Evolutionary conservation across 768 basidiomycete genomes (phyloP).

Genomic region (Agrocybe praecox): DNA sequence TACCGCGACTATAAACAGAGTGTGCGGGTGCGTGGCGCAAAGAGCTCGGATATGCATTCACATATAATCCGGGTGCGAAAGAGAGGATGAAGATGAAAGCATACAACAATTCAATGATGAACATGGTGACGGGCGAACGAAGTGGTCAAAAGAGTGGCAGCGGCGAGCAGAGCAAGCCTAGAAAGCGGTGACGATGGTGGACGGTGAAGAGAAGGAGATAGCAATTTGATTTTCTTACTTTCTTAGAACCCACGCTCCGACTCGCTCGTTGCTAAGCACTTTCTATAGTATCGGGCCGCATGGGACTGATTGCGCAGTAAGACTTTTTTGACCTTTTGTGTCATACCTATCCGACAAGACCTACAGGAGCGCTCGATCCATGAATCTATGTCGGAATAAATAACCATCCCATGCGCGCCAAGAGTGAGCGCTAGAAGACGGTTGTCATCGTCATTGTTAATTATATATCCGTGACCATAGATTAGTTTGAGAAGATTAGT

Average conservation of each 20-base stretch:
- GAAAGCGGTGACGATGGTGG: slow-evolving; percentile 12
- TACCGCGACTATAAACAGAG: slow-evolving; percentile 23
- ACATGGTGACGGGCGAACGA: slow-evolving; percentile 21
- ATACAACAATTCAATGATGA: slow-evolving; percentile 28
- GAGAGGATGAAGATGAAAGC: slow-evolving; percentile 22
- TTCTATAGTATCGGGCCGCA: slow-evolving; percentile 5
- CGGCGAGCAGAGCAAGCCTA: slow-evolving; percentile 34
- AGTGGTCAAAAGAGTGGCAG: slow-evolving; percentile 34
- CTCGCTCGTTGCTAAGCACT: slow-evolving; percentile 15
- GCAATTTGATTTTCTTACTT: neutral
- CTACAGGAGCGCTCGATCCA: neutral
- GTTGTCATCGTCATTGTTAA: neutral
- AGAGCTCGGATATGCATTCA: slow-evolving; percentile 16
- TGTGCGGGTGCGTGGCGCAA: slow-evolving; percentile 8
- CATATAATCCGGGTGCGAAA: slow-evolving; percentile 14
- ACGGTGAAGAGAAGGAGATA: slow-evolving; percentile 11
- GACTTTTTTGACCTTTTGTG: neutral
- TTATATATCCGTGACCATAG: no score
- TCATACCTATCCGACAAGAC: neutral
- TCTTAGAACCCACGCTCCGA: neutral
- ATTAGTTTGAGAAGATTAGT: no score
- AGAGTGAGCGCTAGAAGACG: neutral
- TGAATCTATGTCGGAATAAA: neutral
- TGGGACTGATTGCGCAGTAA: neutral
- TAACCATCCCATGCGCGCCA: neutral